Evolutionary conservation across 2,329 filamentous ascomycete genomes (phyloP).

Genomic region (Elsinoe perseae): DNA sequence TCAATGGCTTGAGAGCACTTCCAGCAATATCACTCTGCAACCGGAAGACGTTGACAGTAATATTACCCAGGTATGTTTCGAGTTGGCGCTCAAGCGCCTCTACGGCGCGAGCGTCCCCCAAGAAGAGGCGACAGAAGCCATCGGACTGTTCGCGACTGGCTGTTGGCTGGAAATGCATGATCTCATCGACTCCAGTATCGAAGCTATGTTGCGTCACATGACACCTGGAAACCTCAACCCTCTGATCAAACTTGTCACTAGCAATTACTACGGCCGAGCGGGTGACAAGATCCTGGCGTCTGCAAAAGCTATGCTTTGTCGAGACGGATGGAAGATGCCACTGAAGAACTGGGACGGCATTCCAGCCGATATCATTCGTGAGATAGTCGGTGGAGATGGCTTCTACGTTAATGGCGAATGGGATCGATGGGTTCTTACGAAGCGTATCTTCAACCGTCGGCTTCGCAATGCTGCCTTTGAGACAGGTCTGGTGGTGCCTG

Average conservation of each 20-base stretch:
- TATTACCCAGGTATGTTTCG: slow-evolving; percentile 47
- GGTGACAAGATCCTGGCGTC: slow-evolving; percentile 49
- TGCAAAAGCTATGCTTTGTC: slow-evolving; percentile 51
- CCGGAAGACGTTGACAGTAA: slow-evolving; percentile 48
- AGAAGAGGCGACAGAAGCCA: slow-evolving; percentile 46
- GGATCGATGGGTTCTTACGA: slow-evolving; percentile 50
- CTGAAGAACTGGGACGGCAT: slow-evolving; percentile 50
- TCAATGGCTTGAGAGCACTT: slow-evolving; percentile 48
- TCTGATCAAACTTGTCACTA: slow-evolving; percentile 47
- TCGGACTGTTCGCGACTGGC: slow-evolving; percentile 48
- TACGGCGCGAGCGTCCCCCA: slow-evolving; percentile 44
- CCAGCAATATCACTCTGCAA: slow-evolving; percentile 45
- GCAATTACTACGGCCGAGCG: slow-evolving; percentile 49
- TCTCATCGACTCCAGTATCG: slow-evolving; percentile 46
- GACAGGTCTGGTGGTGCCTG: slow-evolving; percentile 39
- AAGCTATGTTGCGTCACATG: slow-evolving; percentile 50
- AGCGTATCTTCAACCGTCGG: slow-evolving; percentile 46
- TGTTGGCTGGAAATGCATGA: slow-evolving; percentile 54
- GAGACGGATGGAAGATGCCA: slow-evolving; percentile 51
- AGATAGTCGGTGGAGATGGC: slow-evolving; percentile 52
- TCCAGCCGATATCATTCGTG: slow-evolving; percentile 50
- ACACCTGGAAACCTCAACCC: slow-evolving; percentile 41
- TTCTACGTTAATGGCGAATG: slow-evolving; percentile 53
- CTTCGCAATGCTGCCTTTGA: slow-evolving; percentile 42
- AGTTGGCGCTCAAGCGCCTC: slow-evolving; percentile 47